A percentile compares a stretch with the other conserved stretches of the same genome.
Conservation (phyloP, 2,329 filamentous ascomycete genomes). For the Fusarium sp. region DNA sequence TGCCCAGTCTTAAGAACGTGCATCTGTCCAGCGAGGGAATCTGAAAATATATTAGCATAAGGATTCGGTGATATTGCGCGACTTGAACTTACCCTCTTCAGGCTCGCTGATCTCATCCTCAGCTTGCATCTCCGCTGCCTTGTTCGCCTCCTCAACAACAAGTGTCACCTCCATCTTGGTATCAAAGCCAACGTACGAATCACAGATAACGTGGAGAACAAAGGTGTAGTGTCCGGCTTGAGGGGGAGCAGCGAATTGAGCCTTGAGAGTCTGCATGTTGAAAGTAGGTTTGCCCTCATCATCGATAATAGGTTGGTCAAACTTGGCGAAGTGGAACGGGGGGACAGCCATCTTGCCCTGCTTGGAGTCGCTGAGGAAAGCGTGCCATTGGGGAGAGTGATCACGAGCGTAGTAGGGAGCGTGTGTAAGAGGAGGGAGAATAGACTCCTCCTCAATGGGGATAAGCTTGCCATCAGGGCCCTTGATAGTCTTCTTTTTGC, state of each 20-base stretch:
- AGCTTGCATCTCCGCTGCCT: slow-evolving; percentile 80
- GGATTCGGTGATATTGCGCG: not conserved
- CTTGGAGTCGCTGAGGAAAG: slow-evolving; percentile 94
- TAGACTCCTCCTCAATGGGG: slow-evolving; percentile 68
- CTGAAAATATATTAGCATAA: slow-evolving; percentile 58
- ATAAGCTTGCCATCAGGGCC: slow-evolving; percentile 67
- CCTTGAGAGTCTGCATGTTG: slow-evolving; percentile 95
- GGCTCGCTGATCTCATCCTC: slow-evolving; percentile 98
- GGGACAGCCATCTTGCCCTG: slow-evolving; percentile 96
- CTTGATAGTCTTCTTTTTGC: slow-evolving; percentile 76
- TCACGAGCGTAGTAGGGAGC: slow-evolving; percentile 92
- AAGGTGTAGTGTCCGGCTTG: slow-evolving; percentile 95
- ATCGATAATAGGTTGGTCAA: slow-evolving; percentile 89
- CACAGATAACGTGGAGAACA: slow-evolving; percentile 91
- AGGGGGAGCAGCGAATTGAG: slow-evolving; percentile 94
- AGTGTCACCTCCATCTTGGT: slow-evolving; percentile 91
- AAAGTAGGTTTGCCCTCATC: slow-evolving; percentile 87
- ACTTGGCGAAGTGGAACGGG: slow-evolving; percentile 92
- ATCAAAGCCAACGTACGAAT: slow-evolving; percentile 95
- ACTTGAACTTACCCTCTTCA: slow-evolving; percentile 81
- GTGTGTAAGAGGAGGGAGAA: slow-evolving; percentile 86
- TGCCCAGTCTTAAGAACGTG: slow-evolving; percentile 81
- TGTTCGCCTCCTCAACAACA: slow-evolving; percentile 87
- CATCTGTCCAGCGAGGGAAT: slow-evolving; percentile 93
- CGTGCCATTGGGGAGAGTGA: slow-evolving; percentile 90